Evolutionary conservation across 768 basidiomycete genomes (phyloP).

Genomic region (Kwoniella dendrophila): DNA sequence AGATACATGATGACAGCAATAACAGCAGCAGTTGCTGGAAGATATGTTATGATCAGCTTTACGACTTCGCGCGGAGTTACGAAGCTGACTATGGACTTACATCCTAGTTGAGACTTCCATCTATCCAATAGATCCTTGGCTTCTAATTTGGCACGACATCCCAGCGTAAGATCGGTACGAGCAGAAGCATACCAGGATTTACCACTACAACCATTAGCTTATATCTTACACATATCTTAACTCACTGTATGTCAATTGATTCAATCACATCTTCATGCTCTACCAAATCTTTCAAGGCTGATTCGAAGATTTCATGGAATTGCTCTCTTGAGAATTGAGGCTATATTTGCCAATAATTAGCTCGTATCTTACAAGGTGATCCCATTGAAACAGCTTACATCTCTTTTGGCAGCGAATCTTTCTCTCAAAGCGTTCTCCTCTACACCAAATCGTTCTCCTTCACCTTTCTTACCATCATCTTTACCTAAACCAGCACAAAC

Average conservation of each 20-base stretch:
- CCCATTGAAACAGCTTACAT: conserved; percentile 34
- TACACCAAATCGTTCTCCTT: conserved; percentile 42
- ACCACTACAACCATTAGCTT: too few relatives aligned
- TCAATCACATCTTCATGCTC: conserved; percentile 55
- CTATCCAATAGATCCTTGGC: conserved; percentile 41
- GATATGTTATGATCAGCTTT: not conserved
- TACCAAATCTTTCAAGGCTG: conserved; percentile 56
- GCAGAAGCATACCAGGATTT: conserved; percentile 54
- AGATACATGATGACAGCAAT: conserved; percentile 37
- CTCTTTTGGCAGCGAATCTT: conserved; percentile 34
- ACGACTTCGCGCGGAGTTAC: not conserved
- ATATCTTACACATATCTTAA: too few relatives aligned
- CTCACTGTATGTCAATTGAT: conserved; percentile 52
- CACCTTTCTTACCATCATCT: conserved; percentile 43
- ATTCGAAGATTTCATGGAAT: conserved; percentile 55
- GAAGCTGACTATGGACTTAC: conserved; percentile 34
- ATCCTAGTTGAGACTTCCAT: conserved; percentile 51
- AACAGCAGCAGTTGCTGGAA: conserved; percentile 34
- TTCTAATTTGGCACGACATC: conserved; percentile 54
- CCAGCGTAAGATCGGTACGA: conserved; percentile 54
- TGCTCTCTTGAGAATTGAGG: conserved; percentile 41
- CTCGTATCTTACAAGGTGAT: not conserved
- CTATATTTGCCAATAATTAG: conserved; percentile 16
- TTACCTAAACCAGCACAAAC: conserved; percentile 53
- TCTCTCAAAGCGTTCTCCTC: conserved; percentile 34